Percentiles rank a stretch among this genome's conserved stretches.
Evolutionary conservation across 495 filamentous ascomycete species (phyloP).

Genomic region (Annulohypoxylon nitens): DNA sequence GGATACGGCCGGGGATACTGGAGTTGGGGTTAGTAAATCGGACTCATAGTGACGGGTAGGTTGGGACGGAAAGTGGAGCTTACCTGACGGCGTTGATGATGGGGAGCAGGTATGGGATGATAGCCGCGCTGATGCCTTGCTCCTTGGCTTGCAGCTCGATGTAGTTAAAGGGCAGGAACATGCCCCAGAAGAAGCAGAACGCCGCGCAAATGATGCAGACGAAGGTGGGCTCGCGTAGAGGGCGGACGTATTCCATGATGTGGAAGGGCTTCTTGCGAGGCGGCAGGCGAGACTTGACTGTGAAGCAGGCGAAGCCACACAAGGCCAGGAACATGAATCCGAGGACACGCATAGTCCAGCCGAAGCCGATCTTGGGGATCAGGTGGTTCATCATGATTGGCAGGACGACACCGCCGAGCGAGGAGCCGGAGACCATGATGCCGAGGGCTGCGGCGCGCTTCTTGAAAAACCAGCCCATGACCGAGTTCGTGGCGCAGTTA

Average conservation of each 20-base stretch:
- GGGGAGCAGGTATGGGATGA: conserved; percentile 75
- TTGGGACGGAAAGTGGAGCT: conserved; percentile 22
- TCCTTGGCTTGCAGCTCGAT: conserved; percentile 69
- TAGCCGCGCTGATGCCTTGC: conserved; percentile 68
- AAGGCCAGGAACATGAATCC: conserved; percentile 78
- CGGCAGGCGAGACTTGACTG: conserved; percentile 73
- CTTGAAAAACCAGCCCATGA: conserved; percentile 76
- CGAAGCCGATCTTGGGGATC: conserved; percentile 73
- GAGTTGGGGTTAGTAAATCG: too few species aligned
- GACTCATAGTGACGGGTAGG: too few species aligned
- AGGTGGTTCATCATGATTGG: conserved; percentile 78
- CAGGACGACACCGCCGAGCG: conserved; percentile 75
- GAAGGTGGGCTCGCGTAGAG: conserved; percentile 72
- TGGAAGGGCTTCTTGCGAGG: conserved; percentile 67
- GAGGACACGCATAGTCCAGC: conserved; percentile 77
- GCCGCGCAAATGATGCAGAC: conserved; percentile 61
- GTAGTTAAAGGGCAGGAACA: conserved; percentile 81
- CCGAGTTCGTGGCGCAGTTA: conserved; percentile 70
- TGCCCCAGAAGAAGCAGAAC: conserved; percentile 78
- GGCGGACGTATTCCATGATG: conserved; percentile 67
- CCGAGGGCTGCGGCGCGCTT: conserved; percentile 76
- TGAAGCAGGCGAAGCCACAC: conserved; percentile 71
- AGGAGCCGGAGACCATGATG: conserved; percentile 74
- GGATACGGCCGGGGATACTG: conserved; percentile 77
- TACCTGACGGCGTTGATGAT: conserved; percentile 80